phyloP scores from a whole-genome alignment of 768 basidiomycete species.

The Zangia roseola region DNA sequence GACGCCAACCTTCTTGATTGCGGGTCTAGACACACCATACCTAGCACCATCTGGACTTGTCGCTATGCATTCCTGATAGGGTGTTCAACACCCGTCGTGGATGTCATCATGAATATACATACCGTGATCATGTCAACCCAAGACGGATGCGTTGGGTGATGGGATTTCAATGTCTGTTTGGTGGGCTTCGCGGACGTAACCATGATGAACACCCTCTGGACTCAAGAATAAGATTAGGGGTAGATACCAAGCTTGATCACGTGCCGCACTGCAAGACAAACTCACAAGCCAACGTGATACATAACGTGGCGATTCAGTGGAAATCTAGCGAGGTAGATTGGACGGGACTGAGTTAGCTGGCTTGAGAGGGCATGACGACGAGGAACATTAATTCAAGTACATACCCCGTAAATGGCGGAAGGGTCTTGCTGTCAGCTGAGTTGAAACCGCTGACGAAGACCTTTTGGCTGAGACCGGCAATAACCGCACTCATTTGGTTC shows the following conservation, averaged over 20 bases:
- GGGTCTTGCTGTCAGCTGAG: too few species aligned
- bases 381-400: too few species aligned
- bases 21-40: conserved; percentile 69
- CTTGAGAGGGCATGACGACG: too few species aligned
- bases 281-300: too few species aligned
- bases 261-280: too few species aligned
- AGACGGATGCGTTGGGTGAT: conserved; percentile 51
- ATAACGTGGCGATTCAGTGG: too few species aligned
- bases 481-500: neutral
- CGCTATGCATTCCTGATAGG: conserved; percentile 71
- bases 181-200: conserved; percentile 15
- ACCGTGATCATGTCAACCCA: conserved; percentile 46
- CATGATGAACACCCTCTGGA: neutral
- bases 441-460: too few species aligned
- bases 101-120: conserved; percentile 11
- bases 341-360: too few species aligned
- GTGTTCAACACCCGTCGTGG: neutral
- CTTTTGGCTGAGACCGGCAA: conserved; percentile 3
- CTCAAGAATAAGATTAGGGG: too few species aligned
- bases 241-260: too few species aligned
- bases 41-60: conserved; percentile 64
- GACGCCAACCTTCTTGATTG: conserved; percentile 72
- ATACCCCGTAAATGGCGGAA: too few species aligned
- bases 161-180: conserved; percentile 29
- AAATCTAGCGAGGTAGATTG: too few species aligned